A percentile compares a stretch with the other conserved stretches of the same genome.
Conservation (phyloP, 331 rosid genomes). For the Stylosanthes scabra region DNA sequence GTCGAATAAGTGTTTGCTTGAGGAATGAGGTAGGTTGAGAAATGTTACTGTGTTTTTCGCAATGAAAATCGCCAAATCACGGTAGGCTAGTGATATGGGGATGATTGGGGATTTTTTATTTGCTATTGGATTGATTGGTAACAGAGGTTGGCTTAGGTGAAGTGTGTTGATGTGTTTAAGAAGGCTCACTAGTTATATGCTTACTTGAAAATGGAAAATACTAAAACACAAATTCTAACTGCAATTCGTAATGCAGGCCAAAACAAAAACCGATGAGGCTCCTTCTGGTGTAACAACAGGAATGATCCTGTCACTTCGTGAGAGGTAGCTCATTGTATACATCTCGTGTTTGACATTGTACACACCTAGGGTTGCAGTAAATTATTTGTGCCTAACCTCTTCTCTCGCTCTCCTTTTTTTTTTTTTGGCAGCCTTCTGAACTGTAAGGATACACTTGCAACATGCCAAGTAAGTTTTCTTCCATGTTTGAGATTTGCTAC, state of each 20-base stretch:
- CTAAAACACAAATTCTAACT: neutral
- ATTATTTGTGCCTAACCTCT: slow-evolving; percentile 31
- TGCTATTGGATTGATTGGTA: slow-evolving; percentile 20
- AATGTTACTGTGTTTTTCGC: slow-evolving; percentile 19
- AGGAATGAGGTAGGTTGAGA: slow-evolving; percentile 8
- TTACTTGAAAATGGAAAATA: neutral
- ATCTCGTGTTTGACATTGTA: slow-evolving; percentile 20
- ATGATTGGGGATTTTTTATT: slow-evolving; percentile 17
- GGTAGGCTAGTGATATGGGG: neutral
- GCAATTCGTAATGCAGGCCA: slow-evolving; percentile 48
- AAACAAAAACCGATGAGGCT: slow-evolving; percentile 74
- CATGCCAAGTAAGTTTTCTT: slow-evolving; percentile 75
- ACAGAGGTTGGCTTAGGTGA: slow-evolving; percentile 17
- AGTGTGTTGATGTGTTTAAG: slow-evolving; percentile 16
- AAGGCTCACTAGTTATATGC: neutral
- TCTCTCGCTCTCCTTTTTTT: neutral
- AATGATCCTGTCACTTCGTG: slow-evolving; percentile 94
- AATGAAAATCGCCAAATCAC: neutral
- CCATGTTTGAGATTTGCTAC: slow-evolving; percentile 23
- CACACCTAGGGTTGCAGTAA: slow-evolving; percentile 1
- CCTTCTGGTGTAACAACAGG: slow-evolving; percentile 88
- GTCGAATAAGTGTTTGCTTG: neutral
- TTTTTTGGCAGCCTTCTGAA: slow-evolving; percentile 81
- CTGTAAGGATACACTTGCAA: slow-evolving; percentile 76
- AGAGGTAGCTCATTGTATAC: slow-evolving; percentile 61